These are phyloP conservation scores for Selaginella tamariscina DNA, from an alignment of 75 land plant species.

Conservation along the genomic window DNA sequence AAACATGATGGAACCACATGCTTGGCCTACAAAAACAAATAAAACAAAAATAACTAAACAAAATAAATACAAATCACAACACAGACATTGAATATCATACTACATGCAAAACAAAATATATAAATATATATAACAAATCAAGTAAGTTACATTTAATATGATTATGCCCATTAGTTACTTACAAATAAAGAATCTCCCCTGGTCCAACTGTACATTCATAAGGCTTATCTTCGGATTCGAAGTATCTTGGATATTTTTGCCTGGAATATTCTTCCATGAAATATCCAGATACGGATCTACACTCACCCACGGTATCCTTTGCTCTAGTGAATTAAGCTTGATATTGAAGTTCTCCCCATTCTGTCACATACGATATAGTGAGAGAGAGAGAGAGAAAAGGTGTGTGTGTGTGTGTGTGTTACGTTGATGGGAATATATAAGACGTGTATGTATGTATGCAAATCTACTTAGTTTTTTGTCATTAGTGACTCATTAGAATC, in stretches of 20 bases:
- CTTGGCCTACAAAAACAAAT: conserved; percentile 59
- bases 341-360: conserved; percentile 36
- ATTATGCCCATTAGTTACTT: too few species aligned
- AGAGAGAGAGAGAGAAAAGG: neutral
- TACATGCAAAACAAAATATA: neutral
- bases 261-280: conserved; percentile 16
- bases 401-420: neutral
- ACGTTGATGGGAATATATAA: too few species aligned
- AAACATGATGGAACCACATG: conserved; percentile 94
- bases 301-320: conserved; percentile 72
- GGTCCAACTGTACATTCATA: conserved; percentile 62
- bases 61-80: neutral
- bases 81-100: neutral
- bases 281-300: conserved; percentile 58
- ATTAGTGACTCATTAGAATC: too few species aligned
- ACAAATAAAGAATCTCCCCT: conserved; percentile 81
- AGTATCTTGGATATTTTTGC: conserved; percentile 49
- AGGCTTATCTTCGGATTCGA: conserved; percentile 60
- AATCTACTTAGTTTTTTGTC: too few species aligned
- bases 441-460: too few species aligned
- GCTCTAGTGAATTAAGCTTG: conserved; percentile 35
- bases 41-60: neutral
- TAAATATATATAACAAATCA: neutral
- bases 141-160: neutral
- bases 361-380: conserved; percentile 19